Base-by-base conservation (phyloP, 805 yeast species). In the Kregervanrija fluxuum region DNA sequence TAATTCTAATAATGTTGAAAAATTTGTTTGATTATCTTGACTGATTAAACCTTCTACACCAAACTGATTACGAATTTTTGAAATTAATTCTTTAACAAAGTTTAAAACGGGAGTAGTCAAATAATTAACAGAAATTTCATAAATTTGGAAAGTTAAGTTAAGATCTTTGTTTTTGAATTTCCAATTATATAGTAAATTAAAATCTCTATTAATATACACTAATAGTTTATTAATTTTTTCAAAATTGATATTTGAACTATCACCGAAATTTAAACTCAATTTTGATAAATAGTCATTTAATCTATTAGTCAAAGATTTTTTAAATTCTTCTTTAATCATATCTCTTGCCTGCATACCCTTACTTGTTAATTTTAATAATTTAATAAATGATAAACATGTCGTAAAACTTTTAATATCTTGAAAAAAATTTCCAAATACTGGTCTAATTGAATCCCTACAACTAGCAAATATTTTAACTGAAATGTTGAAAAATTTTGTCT, bases 171-270 rank as follows among this genome's bases (percentile, higher is more conserved):
- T 54, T n/a, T 41, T 44, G 5, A 47, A 34, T 14, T 54, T 48
- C 65, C 65, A 60, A 13, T 56, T 51, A 36, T 52, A 53, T 12
- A 58, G 37, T 11, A 49, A 39, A 35, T 56, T 54, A 8, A 59
- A 49, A 43, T 60, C 63, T 28, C 50, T 42, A 11, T 49, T 48
- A 37, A 54, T 48, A 4, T 47, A 45, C 4, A 54, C 43, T 30
- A 59, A 42, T 14, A 50, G 47, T 14, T 47, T 47, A 8, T 53
- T 50, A 32, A 54, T 42, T 17, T 43, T 41, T 31, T 56, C 54
- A 13, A 49, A 46, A 8, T 32, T 16, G 16, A 37, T 37, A 30
- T 15, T 31, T 33, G 45, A 17, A 10, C 41, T 48, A n/a, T 44
- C 34, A 16, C 40, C 38, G 12, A 43, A 15, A 33, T 48, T 51